Evolutionary conservation across 78 protist species (phyloP).

Genomic region (Dictyostelium brefeldianum): DNA sequence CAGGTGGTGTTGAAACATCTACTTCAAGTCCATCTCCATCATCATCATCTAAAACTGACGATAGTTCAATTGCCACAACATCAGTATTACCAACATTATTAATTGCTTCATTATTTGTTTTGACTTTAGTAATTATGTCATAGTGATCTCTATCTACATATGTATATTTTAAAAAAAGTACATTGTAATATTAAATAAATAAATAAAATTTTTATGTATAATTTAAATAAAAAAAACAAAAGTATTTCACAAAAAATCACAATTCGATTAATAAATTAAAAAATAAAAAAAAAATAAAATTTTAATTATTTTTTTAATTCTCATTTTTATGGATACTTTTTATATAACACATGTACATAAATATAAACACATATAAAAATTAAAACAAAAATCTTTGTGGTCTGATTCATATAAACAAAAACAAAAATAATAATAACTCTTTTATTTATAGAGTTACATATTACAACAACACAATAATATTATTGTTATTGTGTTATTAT

Average conservation of each 20-base stretch:
- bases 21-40: background rate
- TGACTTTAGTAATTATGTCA: background rate
- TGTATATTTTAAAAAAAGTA: no score
- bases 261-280: background rate
- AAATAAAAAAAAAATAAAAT: background rate
- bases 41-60: background rate
- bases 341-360: no score
- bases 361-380: no score
- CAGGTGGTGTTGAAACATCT: conserved; percentile 15
- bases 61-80: background rate
- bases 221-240: background rate
- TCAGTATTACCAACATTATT: background rate
- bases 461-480: no score
- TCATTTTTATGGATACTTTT: background rate
- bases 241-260: no score
- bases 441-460: no score
- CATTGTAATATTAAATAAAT: background rate
- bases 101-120: background rate
- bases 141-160: background rate
- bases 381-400: no score
- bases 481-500: no score
- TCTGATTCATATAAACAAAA: no score
- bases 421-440: no score
- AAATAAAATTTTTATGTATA: background rate
- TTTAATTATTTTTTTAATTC: background rate